Evolutionary conservation across 345 rosid genomes (phyloP), one percentile per base, ranked within the genome.

Genomic region (Melaleuca alternifolia): DNA sequence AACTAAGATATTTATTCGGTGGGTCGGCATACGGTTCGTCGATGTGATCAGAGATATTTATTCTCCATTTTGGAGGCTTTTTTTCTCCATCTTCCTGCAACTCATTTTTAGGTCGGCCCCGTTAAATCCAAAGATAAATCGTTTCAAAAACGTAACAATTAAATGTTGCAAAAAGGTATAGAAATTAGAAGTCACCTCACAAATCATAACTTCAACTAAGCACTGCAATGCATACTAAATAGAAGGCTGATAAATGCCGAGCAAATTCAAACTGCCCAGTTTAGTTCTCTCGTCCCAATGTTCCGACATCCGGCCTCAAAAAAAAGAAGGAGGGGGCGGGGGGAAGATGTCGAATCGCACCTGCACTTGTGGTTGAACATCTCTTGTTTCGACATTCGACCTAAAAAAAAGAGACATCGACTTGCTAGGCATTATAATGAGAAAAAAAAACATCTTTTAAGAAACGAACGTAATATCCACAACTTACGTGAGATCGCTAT

Each of bases 401-500:
- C 16, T 65, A 30, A 7, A 16, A 65, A 65, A 65, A 30, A 30
- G 15, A 30, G 16, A 30, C 3, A 0, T 62, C 6, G 11, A 62
- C 11, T 62, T 7, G 21, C 16, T 0, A 62, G 2, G 4, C 3
- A 65, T 65, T 16, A 5, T 28, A 62, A 62, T 7, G 41, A 28
- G 28, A 5, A 5, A 28, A 62, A 5, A 5, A 28, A 15, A 65
- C 6, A 7, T 7, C 5, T 30, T 16, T 65, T 5, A 1, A 7
- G 11, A 16, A 15, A 7, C 11, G 18, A 30, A 30, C 30, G 76
- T 41, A 15, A 62, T 7, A 5, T 62, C 4, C 1, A 16, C 14
- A 2, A 1, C 10, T 6, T 0, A 18, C 18, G 4, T 0, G 0
- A 18, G 37, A 71, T 2, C 1, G 0, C 1, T 4, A 41, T 41